These are phyloP conservation scores for Orbilia oligospora DNA, from an alignment of 2,329 filamentous ascomycete species.

Conservation along the genomic window DNA sequence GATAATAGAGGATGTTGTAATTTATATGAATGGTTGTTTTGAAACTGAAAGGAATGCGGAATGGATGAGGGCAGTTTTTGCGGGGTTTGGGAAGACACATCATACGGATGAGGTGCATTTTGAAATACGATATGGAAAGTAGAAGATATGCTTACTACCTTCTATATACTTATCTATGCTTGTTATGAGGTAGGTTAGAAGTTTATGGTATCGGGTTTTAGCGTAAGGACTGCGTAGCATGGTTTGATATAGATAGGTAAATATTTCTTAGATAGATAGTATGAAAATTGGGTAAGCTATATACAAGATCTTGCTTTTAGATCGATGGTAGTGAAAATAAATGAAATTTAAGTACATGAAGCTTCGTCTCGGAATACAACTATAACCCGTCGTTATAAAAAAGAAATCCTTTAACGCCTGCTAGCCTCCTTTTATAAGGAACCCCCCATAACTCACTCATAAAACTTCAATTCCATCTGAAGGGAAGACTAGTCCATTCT, in stretches of 20 bases:
- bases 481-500: neutral
- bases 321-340: constrained; percentile 19
- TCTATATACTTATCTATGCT: neutral
- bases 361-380: constrained; percentile 1
- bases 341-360: constrained; percentile 27
- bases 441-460: neutral
- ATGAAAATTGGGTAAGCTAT: constrained; percentile 29
- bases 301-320: constrained; percentile 33
- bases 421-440: constrained; percentile 6
- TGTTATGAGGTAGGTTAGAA: constrained; percentile 6
- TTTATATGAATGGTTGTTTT: constrained; percentile 38
- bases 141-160: neutral
- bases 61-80: constrained; percentile 40
- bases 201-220: neutral
- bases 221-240: neutral
- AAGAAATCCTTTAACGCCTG: constrained; percentile 30
- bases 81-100: constrained; percentile 22
- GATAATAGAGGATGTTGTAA: constrained; percentile 31
- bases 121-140: constrained; percentile 20
- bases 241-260: neutral
- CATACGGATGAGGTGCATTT: constrained; percentile 46
- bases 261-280: neutral
- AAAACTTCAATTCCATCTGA: neutral
- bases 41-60: constrained; percentile 23
- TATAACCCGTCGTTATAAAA: neutral